Evolutionary conservation across 164 flowering plant species (phyloP).

Genomic region (Buxus sempervirens): DNA sequence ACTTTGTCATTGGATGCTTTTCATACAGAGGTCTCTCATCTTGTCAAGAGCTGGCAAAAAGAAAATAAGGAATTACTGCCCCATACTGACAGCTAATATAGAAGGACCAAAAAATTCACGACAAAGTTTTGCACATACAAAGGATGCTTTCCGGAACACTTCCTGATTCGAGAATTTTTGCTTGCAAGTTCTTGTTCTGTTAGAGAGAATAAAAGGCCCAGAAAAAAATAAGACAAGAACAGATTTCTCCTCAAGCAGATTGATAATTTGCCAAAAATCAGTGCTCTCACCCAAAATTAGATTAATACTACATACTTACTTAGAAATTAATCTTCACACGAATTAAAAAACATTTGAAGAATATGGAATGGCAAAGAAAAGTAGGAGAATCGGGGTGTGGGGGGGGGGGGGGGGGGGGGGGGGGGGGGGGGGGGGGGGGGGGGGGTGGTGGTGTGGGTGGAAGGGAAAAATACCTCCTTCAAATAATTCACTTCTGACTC

Average conservation of each 20-base stretch:
- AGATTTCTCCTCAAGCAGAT: background rate
- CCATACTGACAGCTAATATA: background rate
- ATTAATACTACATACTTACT: background rate
- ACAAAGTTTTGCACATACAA: constrained; percentile 36
- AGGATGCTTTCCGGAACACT: constrained; percentile 38
- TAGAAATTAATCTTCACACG: background rate
- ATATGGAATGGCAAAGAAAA: background rate
- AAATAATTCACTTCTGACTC: constrained; percentile 75
- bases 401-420: too few relatives aligned
- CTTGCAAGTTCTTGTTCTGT: constrained; percentile 69
- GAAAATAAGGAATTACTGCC: too few relatives aligned
- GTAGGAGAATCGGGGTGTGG: too few relatives aligned
- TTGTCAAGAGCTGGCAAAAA: constrained; percentile 62
- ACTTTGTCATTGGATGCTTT: constrained; percentile 91
- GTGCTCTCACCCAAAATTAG: background rate
- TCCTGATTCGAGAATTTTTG: constrained; percentile 60
- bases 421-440: too few relatives aligned
- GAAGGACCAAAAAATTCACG: background rate
- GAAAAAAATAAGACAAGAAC: background rate
- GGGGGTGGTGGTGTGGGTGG: too few relatives aligned
- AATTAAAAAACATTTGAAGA: background rate
- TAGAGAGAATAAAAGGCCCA: constrained; percentile 6
- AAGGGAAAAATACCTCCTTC: constrained; percentile 52
- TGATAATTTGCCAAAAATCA: background rate
- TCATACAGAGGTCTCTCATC: constrained; percentile 77